These are phyloP conservation scores for Syncephalastrum contaminatum DNA, from an alignment of 371 early-diverging fungal species.

Conservation along the genomic window DNA sequence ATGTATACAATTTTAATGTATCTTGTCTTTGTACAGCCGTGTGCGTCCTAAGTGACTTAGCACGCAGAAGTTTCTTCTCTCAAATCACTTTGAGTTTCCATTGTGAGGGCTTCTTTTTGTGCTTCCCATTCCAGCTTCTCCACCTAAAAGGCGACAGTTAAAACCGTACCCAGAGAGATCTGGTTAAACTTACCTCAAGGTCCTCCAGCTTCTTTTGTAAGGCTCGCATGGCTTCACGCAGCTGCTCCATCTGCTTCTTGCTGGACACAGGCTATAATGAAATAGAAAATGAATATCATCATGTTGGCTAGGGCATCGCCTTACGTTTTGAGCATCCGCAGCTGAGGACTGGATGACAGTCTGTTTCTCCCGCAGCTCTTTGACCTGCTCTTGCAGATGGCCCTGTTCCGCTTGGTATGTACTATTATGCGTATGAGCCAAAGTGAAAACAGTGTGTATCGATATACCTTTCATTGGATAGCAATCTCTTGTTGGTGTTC, in stretches of 20 bases:
- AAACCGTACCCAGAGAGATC: background rate
- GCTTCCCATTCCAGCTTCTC: slow-evolving; percentile 31
- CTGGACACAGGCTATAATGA: background rate
- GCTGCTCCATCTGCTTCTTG: slow-evolving; percentile 16
- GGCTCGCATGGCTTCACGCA: slow-evolving; percentile 18
- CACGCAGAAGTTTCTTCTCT: too few relatives aligned
- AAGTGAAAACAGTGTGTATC: too few relatives aligned
- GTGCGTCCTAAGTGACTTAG: too few relatives aligned
- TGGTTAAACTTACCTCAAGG: slow-evolving; percentile 23
- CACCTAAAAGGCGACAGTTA: slow-evolving; percentile 13
- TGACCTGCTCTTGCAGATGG: background rate
- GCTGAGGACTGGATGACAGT: background rate
- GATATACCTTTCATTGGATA: slow-evolving; percentile 23
- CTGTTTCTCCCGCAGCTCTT: background rate
- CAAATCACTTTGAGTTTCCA: too few relatives aligned
- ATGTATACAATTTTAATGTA: too few relatives aligned
- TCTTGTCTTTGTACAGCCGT: too few relatives aligned
- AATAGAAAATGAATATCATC: background rate
- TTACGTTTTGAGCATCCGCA: slow-evolving; percentile 6
- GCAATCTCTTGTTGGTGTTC: slow-evolving; percentile 23
- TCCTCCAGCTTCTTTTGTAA: slow-evolving; percentile 20
- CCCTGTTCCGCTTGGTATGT: slow-evolving; percentile 2
- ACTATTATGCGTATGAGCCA: background rate
- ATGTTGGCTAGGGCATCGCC: background rate
- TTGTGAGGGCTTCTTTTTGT: background rate